Percentiles rank a stretch among this genome's conserved stretches.
These are phyloP conservation scores for Nectriaceae sp. DNA, from an alignment of 2,329 filamentous ascomycete genomes.

Conservation along the genomic window DNA sequence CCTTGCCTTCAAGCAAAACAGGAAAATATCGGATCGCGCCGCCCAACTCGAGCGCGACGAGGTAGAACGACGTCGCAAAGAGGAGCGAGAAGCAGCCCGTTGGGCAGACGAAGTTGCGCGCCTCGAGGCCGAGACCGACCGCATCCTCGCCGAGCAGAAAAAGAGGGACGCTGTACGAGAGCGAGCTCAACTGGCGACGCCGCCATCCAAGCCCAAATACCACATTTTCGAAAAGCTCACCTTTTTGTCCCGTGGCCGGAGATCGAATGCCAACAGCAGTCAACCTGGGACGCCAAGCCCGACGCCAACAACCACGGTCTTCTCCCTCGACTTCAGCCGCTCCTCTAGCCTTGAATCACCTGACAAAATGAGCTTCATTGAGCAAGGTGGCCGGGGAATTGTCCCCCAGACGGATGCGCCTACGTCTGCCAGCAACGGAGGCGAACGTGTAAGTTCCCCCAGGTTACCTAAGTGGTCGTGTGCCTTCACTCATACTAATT, in stretches of 20 bases:
- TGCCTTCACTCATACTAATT: conserved; percentile 9
- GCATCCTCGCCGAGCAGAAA: conserved; percentile 51
- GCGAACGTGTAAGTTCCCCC: conserved; percentile 65
- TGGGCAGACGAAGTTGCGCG: conserved; percentile 44
- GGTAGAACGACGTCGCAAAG: conserved; percentile 10
- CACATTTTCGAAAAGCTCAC: conserved; percentile 52
- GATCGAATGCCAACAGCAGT: conserved; percentile 35
- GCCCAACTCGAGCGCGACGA: conserved; percentile 23
- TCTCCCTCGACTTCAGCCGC: conserved; percentile 37
- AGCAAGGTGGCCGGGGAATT: conserved; percentile 47
- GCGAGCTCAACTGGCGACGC: conserved; percentile 43
- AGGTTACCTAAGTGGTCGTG: neutral
- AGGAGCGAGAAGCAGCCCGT: conserved; percentile 28
- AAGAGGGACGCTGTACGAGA: conserved; percentile 49
- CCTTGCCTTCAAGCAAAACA: conserved; percentile 22
- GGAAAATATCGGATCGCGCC: conserved; percentile 15
- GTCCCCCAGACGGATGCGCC: conserved; percentile 70
- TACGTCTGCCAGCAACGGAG: conserved; percentile 76
- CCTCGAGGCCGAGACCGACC: conserved; percentile 49
- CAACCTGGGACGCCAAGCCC: conserved; percentile 37
- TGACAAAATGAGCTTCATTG: conserved; percentile 42
- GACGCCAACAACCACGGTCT: conserved; percentile 35
- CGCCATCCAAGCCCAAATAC: conserved; percentile 33
- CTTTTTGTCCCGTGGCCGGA: conserved; percentile 45
- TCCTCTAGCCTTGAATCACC: conserved; percentile 35